Percentiles rank a stretch among this genome's conserved stretches.
Evolutionary conservation across 2,329 filamentous ascomycete species (phyloP).

Genomic region (Hirsutella rhossiliensis): DNA sequence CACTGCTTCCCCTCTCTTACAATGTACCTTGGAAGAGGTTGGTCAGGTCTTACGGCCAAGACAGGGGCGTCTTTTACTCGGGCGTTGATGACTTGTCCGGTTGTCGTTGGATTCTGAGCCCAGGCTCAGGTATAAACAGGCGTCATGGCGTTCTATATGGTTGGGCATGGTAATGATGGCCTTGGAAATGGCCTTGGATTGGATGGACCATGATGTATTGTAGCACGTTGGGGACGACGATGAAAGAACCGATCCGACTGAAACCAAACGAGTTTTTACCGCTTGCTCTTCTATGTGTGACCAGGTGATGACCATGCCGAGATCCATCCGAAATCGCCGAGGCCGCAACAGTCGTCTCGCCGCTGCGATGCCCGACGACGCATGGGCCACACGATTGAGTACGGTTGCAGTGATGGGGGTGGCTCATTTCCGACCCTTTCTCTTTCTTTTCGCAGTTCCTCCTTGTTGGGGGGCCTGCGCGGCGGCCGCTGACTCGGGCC

Average conservation of each 20-base stretch:
- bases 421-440: constrained; percentile 55
- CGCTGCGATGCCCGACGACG: too few species aligned
- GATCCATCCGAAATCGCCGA: too few species aligned
- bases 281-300: too few species aligned
- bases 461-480: constrained; percentile 12
- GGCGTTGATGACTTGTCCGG: background rate
- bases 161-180: background rate
- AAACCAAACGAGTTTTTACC: too few species aligned
- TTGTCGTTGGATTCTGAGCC: background rate
- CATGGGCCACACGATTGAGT: too few species aligned
- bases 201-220: constrained; percentile 9
- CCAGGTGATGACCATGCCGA: too few species aligned
- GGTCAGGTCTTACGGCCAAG: background rate
- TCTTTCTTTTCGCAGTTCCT: constrained; percentile 51
- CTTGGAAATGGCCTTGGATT: constrained; percentile 1
- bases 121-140: background rate
- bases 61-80: background rate
- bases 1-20: background rate
- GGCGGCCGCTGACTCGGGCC: constrained; percentile 13
- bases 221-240: background rate
- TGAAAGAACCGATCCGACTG: background rate
- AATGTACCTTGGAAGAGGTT: background rate
- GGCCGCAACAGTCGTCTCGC: too few species aligned
- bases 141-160: constrained; percentile 1
- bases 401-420: too few species aligned